Evolutionary conservation across 2,329 filamentous ascomycete species (phyloP).

Genomic region (Arthrocladium fulminans): DNA sequence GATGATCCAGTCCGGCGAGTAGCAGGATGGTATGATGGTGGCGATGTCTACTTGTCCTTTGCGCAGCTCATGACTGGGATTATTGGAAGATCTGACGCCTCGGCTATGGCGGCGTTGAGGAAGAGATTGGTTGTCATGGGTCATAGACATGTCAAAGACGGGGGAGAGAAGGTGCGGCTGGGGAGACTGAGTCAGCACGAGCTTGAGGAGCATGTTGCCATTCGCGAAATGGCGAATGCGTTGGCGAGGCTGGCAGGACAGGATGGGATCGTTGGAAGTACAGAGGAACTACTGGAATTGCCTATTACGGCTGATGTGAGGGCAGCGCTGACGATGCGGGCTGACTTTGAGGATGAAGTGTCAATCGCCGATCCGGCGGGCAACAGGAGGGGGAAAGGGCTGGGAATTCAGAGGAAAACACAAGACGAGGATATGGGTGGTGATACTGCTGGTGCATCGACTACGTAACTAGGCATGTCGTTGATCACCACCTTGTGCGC

Average conservation of each 20-base stretch:
- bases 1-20: constrained; percentile 53
- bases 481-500: too few relatives aligned
- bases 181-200: constrained; percentile 45
- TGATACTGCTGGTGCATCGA: too few relatives aligned
- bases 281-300: constrained; percentile 5
- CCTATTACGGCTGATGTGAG: constrained; percentile 4
- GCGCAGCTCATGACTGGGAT: constrained; percentile 38
- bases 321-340: neutral
- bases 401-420: neutral
- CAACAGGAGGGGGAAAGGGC: neutral
- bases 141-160: constrained; percentile 34
- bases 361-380: neutral
- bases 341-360: too few relatives aligned
- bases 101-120: constrained; percentile 25
- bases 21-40: constrained; percentile 67
- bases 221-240: constrained; percentile 58
- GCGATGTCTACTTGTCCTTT: constrained; percentile 66
- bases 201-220: constrained; percentile 58
- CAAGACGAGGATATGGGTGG: too few relatives aligned
- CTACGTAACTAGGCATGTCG: too few relatives aligned
- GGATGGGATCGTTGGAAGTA: constrained; percentile 1
- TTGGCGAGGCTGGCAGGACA: neutral
- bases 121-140: constrained; percentile 28
- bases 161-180: constrained; percentile 48
- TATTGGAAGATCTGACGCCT: constrained; percentile 24